phyloP scores from a whole-genome alignment of 1,284 basidiomycete genomes.

The Boletus calvinii region DNA sequence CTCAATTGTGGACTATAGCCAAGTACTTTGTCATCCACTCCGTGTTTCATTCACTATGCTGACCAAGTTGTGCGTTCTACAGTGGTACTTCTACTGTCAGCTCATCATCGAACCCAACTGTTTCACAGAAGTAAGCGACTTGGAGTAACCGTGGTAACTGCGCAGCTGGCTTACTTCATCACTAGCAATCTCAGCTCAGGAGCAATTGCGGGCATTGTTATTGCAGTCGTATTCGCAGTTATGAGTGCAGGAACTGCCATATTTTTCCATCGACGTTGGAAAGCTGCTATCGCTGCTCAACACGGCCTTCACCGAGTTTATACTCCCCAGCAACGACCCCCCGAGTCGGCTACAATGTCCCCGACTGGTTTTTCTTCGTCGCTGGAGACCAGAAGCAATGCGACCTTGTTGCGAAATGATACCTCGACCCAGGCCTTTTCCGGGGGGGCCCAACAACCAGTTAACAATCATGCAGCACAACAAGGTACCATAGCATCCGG shows the following conservation, averaged over 20 bases:
- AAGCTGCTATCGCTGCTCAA: conserved; percentile 17
- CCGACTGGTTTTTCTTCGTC: conserved; percentile 23
- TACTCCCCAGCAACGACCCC: conserved; percentile 14
- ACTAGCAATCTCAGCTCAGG: conserved; percentile 25
- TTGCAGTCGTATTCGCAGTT: conserved; percentile 20
- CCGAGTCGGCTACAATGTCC: neutral
- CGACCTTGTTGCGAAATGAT: conserved; percentile 14
- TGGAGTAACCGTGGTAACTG: neutral
- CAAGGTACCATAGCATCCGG: neutral
- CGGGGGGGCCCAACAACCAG: conserved; percentile 10
- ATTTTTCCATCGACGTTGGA: conserved; percentile 35
- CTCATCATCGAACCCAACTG: neutral
- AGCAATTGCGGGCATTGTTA: conserved; percentile 27
- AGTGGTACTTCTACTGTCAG: conserved; percentile 2
- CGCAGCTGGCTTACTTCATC: conserved; percentile 1
- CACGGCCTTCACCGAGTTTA: conserved; percentile 13
- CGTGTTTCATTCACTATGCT: neutral
- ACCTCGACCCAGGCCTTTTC: neutral
- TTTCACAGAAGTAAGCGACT: conserved; percentile 17
- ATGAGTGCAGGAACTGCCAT: conserved; percentile 17
- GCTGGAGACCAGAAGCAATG: conserved; percentile 17
- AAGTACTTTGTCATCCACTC: conserved; percentile 1
- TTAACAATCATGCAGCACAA: neutral
- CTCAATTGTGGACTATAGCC: conserved; percentile 20
- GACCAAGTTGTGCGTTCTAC: neutral